Evolutionary conservation across 2,329 filamentous ascomycete genomes (phyloP), one percentile per base, ranked within the genome.

Genomic region (Diplodia sapinea): DNA sequence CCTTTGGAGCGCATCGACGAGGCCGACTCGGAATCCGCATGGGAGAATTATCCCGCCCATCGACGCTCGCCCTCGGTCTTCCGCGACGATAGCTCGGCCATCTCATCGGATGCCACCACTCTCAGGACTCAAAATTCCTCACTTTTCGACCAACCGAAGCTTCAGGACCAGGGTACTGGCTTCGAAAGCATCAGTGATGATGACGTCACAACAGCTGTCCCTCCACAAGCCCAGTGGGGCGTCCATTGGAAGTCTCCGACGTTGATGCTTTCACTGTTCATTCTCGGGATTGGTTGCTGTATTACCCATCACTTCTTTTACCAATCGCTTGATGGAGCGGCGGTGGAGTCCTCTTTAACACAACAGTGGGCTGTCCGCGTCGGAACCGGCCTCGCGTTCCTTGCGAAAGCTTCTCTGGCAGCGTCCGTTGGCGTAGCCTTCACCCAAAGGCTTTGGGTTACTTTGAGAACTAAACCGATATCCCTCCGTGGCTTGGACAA

Each of bases 391-490:
- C 47, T 64, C 15, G 61, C 61, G 12, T 52, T 64, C 29, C 47
- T 64, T 17, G 20, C 61, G 20, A 64, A 64, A 26, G 31, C 61
- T 12, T 51, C 6, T 33, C 47, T 64, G 26, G 47, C 61, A 13
- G 61, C 47, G 26, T 29, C 61, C 4, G 61, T 64, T 7, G 43
- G 61, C 7, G 29, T 52, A 9, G 49, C 61, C 3, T 52, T 23
- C 47, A 64, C 61, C n/a, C 61, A 64, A 26, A 29, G 61, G 11
- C 31, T 64, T 8, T 64, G 61, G 43, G 33, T 64, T 3, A 64
- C 61, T 7, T 20, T 64, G 23, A 51, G 36, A 23, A 20, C 51
- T 4, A 52, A 52, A 12, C 47, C 61, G 9, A 40, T 52, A 6
- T 52, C 31, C n/a, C n/a, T 64, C 8, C 47, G 20, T n/a, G 36